phyloP scores from a whole-genome alignment of 768 basidiomycete genomes.

The Tephrocybe rancida region DNA sequence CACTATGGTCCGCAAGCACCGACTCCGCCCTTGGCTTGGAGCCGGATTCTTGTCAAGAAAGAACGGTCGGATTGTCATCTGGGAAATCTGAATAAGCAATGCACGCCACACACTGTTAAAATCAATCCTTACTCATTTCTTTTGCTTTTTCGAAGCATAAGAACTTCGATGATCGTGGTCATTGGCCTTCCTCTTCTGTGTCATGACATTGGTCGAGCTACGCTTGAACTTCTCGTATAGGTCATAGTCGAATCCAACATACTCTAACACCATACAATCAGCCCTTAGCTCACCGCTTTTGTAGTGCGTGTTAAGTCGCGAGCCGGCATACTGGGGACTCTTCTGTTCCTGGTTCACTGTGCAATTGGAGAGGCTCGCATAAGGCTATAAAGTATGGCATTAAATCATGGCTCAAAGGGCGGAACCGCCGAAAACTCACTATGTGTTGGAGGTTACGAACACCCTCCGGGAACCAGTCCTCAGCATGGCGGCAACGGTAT shows the following conservation, averaged over 20 bases:
- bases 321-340: no score
- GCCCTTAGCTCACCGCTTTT: constrained; percentile 2
- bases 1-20: no score
- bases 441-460: background rate
- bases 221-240: constrained; percentile 11
- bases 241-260: constrained; percentile 14
- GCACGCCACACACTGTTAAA: no score
- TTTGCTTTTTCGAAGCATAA: no score
- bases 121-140: no score
- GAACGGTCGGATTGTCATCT: no score
- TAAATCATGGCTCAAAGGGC: no score
- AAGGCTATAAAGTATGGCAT: background rate
- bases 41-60: no score
- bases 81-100: no score
- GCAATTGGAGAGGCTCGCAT: background rate
- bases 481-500: background rate
- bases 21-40: no score
- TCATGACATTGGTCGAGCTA: background rate
- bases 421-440: background rate
- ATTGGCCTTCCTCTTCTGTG: no score
- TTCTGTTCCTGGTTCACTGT: background rate
- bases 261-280: constrained; percentile 20
- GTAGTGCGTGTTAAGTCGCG: background rate
- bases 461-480: background rate
- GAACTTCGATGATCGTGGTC: no score